Percentiles rank a stretch among this genome's conserved stretches.
phyloP scores from a whole-genome alignment of 2,329 filamentous ascomycete genomes.

The Aurifilum marmelostoma region DNA sequence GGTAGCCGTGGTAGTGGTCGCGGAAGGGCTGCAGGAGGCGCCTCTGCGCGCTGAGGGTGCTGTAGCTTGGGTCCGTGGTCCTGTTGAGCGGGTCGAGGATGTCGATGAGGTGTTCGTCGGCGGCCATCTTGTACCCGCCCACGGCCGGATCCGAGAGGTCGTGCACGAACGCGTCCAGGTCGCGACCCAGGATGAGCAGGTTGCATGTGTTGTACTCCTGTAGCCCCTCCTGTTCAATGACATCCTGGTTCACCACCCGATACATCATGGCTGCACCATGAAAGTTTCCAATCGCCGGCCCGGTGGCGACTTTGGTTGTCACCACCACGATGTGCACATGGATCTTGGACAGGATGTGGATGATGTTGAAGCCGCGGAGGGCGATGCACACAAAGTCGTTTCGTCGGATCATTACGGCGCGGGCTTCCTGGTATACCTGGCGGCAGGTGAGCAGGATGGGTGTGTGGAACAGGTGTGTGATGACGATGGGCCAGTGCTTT shows the following conservation, averaged over 20 bases:
- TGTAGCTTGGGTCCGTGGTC: neutral
- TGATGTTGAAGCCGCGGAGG: neutral
- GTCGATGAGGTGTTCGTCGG: neutral
- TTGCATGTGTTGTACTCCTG: neutral
- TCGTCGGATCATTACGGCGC: conserved; percentile 12
- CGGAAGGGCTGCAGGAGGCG: conserved; percentile 21
- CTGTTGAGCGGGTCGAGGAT: conserved; percentile 18
- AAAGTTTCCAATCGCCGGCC: conserved; percentile 11
- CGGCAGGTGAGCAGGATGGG: conserved; percentile 18
- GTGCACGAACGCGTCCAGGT: conserved; percentile 17
- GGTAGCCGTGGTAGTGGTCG: conserved; percentile 17
- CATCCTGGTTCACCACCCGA: neutral
- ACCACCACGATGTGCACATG: conserved; percentile 13
- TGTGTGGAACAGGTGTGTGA: conserved; percentile 1
- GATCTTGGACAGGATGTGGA: neutral
- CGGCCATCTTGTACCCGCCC: neutral
- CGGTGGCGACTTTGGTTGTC: neutral
- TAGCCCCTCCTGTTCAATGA: neutral
- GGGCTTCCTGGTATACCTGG: conserved; percentile 21
- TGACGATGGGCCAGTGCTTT: neutral
- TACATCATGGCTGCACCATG: conserved; percentile 18
- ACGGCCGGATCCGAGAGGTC: neutral
- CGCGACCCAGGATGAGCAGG: conserved; percentile 15
- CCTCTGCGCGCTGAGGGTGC: conserved; percentile 10
- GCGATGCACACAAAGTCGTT: conserved; percentile 22